A percentile compares a stretch with the other conserved stretches of the same genome.
Evolutionary conservation across 1,284 basidiomycete species (phyloP).

Genomic region (Ceratobasidium theobromae): DNA sequence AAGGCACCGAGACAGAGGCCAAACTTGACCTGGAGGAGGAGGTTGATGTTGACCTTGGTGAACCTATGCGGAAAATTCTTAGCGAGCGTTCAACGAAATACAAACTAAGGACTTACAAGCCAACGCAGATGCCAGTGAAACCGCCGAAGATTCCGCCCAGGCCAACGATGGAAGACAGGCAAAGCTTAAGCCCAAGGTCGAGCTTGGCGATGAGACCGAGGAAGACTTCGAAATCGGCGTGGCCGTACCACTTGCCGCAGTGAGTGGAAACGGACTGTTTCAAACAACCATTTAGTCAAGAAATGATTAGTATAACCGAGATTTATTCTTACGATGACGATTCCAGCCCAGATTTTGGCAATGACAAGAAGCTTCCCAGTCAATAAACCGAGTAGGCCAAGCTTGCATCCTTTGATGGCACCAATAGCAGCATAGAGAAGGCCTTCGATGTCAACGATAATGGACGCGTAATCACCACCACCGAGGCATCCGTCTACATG

Average conservation of each 20-base stretch:
- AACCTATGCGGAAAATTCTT: conserved; percentile 14
- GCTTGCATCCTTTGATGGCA: conserved; percentile 19
- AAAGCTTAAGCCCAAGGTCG: conserved; percentile 20
- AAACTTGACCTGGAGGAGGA: conserved; percentile 11
- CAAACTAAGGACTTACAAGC: conserved; percentile 5
- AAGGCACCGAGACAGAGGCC: conserved; percentile 23
- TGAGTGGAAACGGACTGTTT: conserved; percentile 26
- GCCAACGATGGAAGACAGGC: conserved; percentile 7
- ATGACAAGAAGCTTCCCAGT: conserved; percentile 14
- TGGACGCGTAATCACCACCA: conserved; percentile 18
- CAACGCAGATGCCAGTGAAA: conserved; percentile 8
- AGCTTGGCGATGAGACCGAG: conserved; percentile 15
- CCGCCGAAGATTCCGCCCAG: conserved; percentile 18
- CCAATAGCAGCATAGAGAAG: conserved; percentile 8
- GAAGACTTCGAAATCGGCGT: conserved; percentile 1
- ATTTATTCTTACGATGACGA: conserved; percentile 6
- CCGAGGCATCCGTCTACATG: conserved; percentile 10
- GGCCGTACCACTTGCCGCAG: conserved; percentile 24
- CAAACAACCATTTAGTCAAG: neutral
- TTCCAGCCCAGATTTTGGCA: conserved; percentile 20
- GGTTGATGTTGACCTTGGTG: conserved; percentile 9
- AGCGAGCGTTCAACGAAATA: no score
- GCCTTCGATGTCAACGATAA: conserved; percentile 24
- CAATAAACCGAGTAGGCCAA: conserved; percentile 21
- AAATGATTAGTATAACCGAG: neutral